Percentiles rank a stretch among this genome's conserved stretches.
Evolutionary conservation across 1,284 basidiomycete genomes (phyloP).

Genomic region (Vanrija pseudolonga): DNA sequence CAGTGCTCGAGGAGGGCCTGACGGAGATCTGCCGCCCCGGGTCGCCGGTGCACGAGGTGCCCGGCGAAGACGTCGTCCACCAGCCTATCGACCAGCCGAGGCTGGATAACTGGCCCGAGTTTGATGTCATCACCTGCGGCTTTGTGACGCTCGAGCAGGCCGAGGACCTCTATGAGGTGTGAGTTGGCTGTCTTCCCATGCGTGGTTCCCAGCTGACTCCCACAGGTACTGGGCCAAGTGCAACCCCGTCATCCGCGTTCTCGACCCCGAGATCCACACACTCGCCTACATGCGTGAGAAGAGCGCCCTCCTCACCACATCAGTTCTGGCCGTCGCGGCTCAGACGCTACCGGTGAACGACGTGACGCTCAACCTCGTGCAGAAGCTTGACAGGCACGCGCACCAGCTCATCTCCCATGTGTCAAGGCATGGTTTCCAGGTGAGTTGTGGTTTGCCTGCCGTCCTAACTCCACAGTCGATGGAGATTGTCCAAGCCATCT

Average conservation of each 20-base stretch:
- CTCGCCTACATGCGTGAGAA: constrained; percentile 7
- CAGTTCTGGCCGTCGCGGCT: constrained; percentile 10
- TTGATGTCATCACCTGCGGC: constrained; percentile 2
- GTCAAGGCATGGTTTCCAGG: constrained; percentile 7
- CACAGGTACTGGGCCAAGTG: constrained; percentile 12
- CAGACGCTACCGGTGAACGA: constrained; percentile 13
- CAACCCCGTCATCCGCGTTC: constrained; percentile 11
- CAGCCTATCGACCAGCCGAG: constrained; percentile 14
- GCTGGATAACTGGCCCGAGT: constrained; percentile 8
- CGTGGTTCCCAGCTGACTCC: background rate
- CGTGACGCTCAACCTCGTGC: constrained; percentile 5
- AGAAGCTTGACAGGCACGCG: constrained; percentile 9
- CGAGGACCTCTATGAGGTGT: background rate
- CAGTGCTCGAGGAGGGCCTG: constrained; percentile 13
- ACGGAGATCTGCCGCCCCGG: background rate
- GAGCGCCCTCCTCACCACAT: constrained; percentile 5
- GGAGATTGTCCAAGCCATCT: constrained; percentile 11
- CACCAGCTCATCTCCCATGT: constrained; percentile 6
- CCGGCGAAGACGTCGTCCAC: constrained; percentile 14
- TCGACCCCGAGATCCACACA: constrained; percentile 16
- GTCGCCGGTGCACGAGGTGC: background rate
- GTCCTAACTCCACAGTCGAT: constrained; percentile 1
- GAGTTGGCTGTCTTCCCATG: too few relatives aligned
- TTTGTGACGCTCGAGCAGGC: background rate
- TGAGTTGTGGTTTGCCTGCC: background rate